Evolutionary conservation across 768 basidiomycete species (phyloP).

Genomic region (Termitomyces sp.): DNA sequence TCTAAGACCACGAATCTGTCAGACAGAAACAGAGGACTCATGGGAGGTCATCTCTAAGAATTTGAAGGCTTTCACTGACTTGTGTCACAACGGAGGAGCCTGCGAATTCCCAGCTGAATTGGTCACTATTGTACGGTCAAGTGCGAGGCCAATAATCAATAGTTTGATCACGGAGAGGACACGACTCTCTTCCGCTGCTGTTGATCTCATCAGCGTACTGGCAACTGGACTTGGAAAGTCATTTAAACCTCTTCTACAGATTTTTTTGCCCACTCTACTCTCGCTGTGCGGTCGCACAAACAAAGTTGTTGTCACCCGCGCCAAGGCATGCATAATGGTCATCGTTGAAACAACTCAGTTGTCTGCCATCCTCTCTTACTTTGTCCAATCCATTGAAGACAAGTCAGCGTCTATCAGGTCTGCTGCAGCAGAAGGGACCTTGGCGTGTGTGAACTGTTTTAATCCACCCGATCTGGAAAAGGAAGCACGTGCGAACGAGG

Average conservation of each 20-base stretch:
- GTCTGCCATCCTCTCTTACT: slow-evolving; percentile 54
- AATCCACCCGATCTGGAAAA: slow-evolving; percentile 78
- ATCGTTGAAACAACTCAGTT: slow-evolving; percentile 67
- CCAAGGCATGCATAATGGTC: slow-evolving; percentile 49
- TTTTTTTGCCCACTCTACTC: slow-evolving; percentile 66
- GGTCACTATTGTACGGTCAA: slow-evolving; percentile 11
- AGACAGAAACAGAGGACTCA: slow-evolving; percentile 16
- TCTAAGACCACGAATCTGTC: slow-evolving; percentile 4
- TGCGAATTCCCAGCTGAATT: slow-evolving; percentile 13
- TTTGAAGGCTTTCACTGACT: slow-evolving; percentile 5
- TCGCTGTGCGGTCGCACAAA: slow-evolving; percentile 66
- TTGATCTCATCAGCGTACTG: slow-evolving; percentile 23
- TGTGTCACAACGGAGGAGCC: slow-evolving; percentile 12
- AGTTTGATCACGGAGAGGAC: slow-evolving; percentile 15
- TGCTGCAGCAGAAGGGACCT: slow-evolving; percentile 56
- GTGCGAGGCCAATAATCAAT: slow-evolving; percentile 11
- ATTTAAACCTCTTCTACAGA: slow-evolving; percentile 63
- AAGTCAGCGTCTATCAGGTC: slow-evolving; percentile 63
- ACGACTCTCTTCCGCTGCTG: slow-evolving; percentile 12
- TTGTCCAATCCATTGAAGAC: slow-evolving; percentile 56
- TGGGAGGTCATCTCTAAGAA: slow-evolving; percentile 13
- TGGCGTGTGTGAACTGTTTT: slow-evolving; percentile 65
- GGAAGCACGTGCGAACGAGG: slow-evolving; percentile 53
- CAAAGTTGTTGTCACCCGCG: slow-evolving; percentile 70
- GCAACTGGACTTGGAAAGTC: slow-evolving; percentile 54